These are phyloP conservation scores for Arthonia radiata DNA, from an alignment of 495 filamentous ascomycete species.

Conservation along the genomic window DNA sequence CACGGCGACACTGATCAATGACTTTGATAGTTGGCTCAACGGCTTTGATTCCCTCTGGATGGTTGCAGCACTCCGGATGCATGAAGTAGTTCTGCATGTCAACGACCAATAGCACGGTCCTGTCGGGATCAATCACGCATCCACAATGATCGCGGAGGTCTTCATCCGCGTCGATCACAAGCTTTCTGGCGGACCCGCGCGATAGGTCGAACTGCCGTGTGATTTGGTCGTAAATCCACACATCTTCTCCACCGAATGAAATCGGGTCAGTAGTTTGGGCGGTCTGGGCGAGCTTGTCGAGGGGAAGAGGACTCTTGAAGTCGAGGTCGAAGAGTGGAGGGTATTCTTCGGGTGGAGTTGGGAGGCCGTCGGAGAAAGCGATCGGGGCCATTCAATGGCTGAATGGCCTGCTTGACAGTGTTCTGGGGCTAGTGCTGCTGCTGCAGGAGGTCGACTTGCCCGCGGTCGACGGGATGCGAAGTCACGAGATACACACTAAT, in stretches of 20 bases:
- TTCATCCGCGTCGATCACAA: constrained; percentile 10
- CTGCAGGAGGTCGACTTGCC: no score
- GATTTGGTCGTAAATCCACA: constrained; percentile 8
- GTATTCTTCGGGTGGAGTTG: no score
- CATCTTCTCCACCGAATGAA: constrained; percentile 8
- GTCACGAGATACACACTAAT: no score
- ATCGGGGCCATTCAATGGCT: no score
- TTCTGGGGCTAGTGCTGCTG: no score
- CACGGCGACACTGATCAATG: constrained; percentile 7
- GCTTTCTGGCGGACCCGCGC: constrained; percentile 5
- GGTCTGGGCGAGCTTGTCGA: constrained; percentile 2
- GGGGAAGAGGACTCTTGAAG: no score
- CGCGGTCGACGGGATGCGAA: no score
- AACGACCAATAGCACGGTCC: constrained; percentile 8
- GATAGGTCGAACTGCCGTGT: constrained; percentile 11
- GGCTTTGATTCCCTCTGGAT: constrained; percentile 3
- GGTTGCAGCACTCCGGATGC: constrained; percentile 6
- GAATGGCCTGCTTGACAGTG: no score
- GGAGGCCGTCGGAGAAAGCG: no score
- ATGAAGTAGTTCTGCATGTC: constrained; percentile 12
- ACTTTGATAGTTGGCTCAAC: constrained; percentile 6
- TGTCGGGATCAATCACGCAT: constrained; percentile 9
- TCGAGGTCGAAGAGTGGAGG: no score
- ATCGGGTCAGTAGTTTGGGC: constrained; percentile 1
- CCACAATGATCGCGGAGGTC: constrained; percentile 9